Base-by-base conservation (phyloP, 345 rosid species). In the Hibiscus mutabilis region DNA sequence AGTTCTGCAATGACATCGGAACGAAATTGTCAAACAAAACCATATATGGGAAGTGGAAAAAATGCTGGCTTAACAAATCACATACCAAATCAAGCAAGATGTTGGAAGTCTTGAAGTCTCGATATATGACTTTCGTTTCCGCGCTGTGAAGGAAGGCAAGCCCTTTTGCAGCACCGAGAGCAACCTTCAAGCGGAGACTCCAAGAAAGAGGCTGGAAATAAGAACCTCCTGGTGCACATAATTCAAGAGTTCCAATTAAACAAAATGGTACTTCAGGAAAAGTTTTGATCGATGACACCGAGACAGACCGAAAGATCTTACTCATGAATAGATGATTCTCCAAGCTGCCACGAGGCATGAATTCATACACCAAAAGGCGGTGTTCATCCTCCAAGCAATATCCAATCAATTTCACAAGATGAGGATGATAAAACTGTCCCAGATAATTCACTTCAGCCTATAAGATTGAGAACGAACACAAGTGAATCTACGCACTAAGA, bases 351-450 rank as follows among this genome's bases (percentile, higher is more conserved):
- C 87, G 85, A 67, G 86, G 86, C 91, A 89, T 89, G 77, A 86
- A 89, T 76, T 89, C 95, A 57, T 89, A 89, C 31, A 89, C 90
- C 75, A 89, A 74, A 60, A 87, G 84, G 13, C 89, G 84, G 73
- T 87, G 91, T 66, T 89, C 91, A 40, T 89, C 91, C 83, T 89
- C 95, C 75, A 86, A 77, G 87, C 95, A 89, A 73, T 86, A 87
- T 13, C 95, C 95, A 59, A 89, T 73, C 76, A 89, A 66, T 76
- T 85, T 89, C 80, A 89, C 95, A 62, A 89, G 89, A 80, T 89
- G 73, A 68, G 90, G 89, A 74, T 87, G 87, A 72, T 70, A 74
- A 62, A 89, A 76, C 74, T 87, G 90, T 47, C 95, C 95, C 33
- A 89, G 79, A 76, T 82, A 89, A 75, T 89, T 89, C 15, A 87